A percentile compares a stretch with the other conserved stretches of the same genome.
Evolutionary conservation across 257 asterid species (phyloP).

Genomic region (Capsicum pubescens): DNA sequence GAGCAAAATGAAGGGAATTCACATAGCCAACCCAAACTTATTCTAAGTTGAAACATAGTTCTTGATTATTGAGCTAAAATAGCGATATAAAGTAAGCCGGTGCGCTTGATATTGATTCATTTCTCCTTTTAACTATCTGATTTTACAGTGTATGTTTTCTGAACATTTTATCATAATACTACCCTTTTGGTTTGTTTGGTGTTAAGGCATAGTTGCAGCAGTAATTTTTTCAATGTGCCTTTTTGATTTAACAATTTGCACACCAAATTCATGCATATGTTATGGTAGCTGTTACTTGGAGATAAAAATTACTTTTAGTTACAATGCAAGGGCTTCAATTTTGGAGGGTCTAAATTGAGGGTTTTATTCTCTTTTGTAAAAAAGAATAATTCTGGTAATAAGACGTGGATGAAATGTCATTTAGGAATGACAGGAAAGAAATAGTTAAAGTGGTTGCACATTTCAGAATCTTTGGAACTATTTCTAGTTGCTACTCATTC

Average conservation of each 20-base stretch:
- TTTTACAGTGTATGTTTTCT: neutral
- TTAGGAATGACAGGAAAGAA: neutral
- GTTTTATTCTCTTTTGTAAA: neutral
- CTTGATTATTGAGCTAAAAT: too few relatives aligned
- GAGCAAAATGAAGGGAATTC: too few relatives aligned
- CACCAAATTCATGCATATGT: neutral
- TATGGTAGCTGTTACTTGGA: neutral
- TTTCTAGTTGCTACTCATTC: constrained; percentile 13
- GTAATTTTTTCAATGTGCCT: neutral
- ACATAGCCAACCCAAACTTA: too few relatives aligned
- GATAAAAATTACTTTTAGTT: neutral
- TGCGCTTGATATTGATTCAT: too few relatives aligned
- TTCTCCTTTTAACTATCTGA: neutral
- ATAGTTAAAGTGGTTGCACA: neutral
- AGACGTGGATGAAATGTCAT: neutral
- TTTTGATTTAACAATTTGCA: neutral
- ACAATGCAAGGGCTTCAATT: neutral
- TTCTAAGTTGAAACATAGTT: too few relatives aligned
- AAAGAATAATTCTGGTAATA: constrained; percentile 6
- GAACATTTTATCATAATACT: neutral
- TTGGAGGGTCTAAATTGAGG: neutral
- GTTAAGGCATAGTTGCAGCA: neutral
- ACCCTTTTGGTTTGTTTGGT: constrained; percentile 2
- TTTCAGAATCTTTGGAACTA: constrained; percentile 23
- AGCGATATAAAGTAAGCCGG: too few relatives aligned